Base-by-base conservation (phyloP, 139 green algal genomes). In the Mychonastes homosphaera region DNA sequence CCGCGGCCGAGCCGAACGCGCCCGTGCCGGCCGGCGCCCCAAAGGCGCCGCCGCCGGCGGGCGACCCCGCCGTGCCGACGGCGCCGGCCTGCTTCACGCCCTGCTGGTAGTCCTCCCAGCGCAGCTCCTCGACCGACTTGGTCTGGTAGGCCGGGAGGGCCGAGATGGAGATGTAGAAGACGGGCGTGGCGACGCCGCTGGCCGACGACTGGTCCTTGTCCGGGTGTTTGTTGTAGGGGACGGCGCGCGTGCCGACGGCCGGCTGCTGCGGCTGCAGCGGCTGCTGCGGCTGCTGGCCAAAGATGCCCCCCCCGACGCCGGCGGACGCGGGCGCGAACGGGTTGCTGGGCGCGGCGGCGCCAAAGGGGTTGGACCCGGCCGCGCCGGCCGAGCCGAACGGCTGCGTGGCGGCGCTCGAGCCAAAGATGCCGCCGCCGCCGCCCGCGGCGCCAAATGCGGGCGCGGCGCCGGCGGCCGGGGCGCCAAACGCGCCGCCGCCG, bases 81-180 rank as follows among this genome's bases (percentile, higher is more conserved):
- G 53, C 30, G 0, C 55, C 26, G 2, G 39, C 48, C 27, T 34
- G 70, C 58, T 75, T 72, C 47, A 79, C 55, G 4, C 70, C 46
- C n/a, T 67, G 65, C 63, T 85, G 56, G 61, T 96, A 96, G 53
- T 96, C 89, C 65, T 96, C 89, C 69, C 70, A 88, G 18, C 88
- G 74, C 30, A 96, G 74, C 77, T 96, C 89, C 56, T 96, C 89
- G 24, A 78, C 46, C 5, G 65, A 87, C 58, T 96, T 95, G 51
- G 10, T 32, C 0, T 51, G 19, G 51, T 94, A 95, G 16, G 65
- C 54, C 0, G 85, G 79, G 81, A 96, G 89, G 3, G 84, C 85
- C 2, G 65, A 81, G 30, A 96, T 94, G 57, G 67, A 80, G 56
- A 81, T 65, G 49, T 73, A 73, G 57, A 66, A 72, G 16, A 65